Base-by-base conservation (phyloP, 805 yeast species). In the Kodamaea kaohsiungensis region DNA sequence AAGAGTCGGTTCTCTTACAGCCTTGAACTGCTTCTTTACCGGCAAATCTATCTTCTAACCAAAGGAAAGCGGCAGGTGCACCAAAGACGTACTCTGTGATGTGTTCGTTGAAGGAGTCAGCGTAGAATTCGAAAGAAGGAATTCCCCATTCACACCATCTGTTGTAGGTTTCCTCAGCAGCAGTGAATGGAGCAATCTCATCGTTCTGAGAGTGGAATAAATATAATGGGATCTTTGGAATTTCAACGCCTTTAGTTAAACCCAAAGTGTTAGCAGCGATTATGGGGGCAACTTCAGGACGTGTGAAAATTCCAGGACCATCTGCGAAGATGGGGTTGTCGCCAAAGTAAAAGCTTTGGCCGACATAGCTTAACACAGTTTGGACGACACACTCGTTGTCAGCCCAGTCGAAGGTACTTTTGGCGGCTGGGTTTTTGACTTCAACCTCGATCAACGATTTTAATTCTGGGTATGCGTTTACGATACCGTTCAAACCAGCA, bases 1-100 rank as follows among this genome's bases (percentile, higher is more conserved):
- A 56, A 75, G 85, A 55, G 72, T 69, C 86, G 81, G 42, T 48
- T 37, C 48, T 58, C 8, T 46, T 27, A 47, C 69, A 65, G 3
- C 68, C 67, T 5, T 50, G 15, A 13, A 58, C 52, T 5, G 63
- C 49, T 6, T 46, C 42, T 7, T 30, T 52, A n/a, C 65, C 64
- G 3, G 54, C 48, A 7, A 61, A 59, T 27, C 61, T 56, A 9
- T 57, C 58, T 27, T 56, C 48, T 7, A 66, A 10, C 64, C 65
- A 66, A 13, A 52, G 43, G 15, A 66, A 48, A 7, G 62, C 68
- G 16, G 52, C 49, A 3, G 52, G 50, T 7, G 48, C 30, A 2
- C 67, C 67, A 8, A 47, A 43, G 8, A 57, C 39, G 2, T 47
- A 27, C 50, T 62, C 63, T 12, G 55, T 40, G 27, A 56, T 19